A percentile compares a stretch with the other conserved stretches of the same genome.
These are phyloP conservation scores for Tetragonia tetragonoides DNA, from an alignment of 148 eudicot species.

Conservation along the genomic window DNA sequence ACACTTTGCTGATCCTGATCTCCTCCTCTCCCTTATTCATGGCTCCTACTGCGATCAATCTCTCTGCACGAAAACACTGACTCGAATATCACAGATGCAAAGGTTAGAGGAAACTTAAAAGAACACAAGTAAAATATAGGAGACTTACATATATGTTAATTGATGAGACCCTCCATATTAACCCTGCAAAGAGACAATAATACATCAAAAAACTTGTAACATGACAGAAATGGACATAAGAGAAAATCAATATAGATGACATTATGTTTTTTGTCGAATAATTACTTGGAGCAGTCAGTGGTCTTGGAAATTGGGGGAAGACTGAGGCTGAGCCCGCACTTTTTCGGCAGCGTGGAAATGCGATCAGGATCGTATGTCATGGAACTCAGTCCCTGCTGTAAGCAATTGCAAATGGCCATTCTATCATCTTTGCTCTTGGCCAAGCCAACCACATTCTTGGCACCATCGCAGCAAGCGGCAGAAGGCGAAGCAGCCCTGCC, in stretches of 20 bases:
- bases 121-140: too few species aligned
- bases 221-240: neutral
- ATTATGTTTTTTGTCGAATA: neutral
- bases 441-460: constrained; percentile 10
- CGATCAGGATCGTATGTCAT: constrained; percentile 23
- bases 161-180: neutral
- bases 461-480: constrained; percentile 31
- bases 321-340: constrained; percentile 7
- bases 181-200: constrained; percentile 15
- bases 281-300: constrained; percentile 32
- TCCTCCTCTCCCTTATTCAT: too few species aligned
- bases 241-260: neutral
- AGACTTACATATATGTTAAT: neutral
- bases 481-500: constrained; percentile 21
- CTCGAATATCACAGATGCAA: too few species aligned
- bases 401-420: constrained; percentile 28
- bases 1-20: too few species aligned
- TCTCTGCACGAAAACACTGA: too few species aligned
- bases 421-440: constrained; percentile 22
- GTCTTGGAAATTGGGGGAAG: constrained; percentile 21
- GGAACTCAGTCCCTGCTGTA: constrained; percentile 13
- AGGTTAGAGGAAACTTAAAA: too few species aligned
- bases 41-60: too few species aligned
- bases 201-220: neutral
- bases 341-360: constrained; percentile 13